Evolutionary conservation across 768 basidiomycete species (phyloP).

Genomic region (Megacollybia marginata): DNA sequence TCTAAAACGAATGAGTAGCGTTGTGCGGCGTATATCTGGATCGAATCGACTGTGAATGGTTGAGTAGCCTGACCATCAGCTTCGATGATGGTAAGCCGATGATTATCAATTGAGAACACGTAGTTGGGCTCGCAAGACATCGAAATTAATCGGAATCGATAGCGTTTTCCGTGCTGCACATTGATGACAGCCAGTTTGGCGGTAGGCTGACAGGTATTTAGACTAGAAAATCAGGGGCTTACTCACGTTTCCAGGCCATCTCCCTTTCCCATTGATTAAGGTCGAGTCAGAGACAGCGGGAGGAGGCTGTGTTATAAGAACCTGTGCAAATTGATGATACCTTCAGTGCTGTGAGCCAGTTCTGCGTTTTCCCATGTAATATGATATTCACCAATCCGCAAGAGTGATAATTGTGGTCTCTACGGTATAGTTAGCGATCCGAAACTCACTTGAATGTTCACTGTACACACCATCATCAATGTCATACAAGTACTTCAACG

Average conservation of each 20-base stretch:
- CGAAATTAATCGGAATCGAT: slow-evolving; percentile 47
- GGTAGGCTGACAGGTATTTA: slow-evolving; percentile 1
- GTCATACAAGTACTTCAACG: slow-evolving; percentile 20
- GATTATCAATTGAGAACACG: slow-evolving; percentile 36
- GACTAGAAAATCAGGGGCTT: neutral
- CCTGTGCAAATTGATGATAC: slow-evolving; percentile 26
- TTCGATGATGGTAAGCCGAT: slow-evolving; percentile 33
- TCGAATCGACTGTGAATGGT: slow-evolving; percentile 28
- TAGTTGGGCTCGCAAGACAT: slow-evolving; percentile 43
- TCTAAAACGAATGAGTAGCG: slow-evolving; percentile 28
- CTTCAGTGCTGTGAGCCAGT: slow-evolving; percentile 10
- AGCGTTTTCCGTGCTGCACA: slow-evolving; percentile 32
- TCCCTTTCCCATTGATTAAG: slow-evolving; percentile 47
- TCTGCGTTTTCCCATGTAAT: neutral
- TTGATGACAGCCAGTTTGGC: slow-evolving; percentile 35
- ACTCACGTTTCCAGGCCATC: slow-evolving; percentile 12
- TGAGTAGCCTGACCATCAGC: slow-evolving; percentile 25
- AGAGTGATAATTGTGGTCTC: slow-evolving; percentile 40
- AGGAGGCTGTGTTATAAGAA: slow-evolving; percentile 9
- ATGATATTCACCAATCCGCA: slow-evolving; percentile 35
- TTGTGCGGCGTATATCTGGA: slow-evolving; percentile 32
- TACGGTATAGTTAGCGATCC: slow-evolving; percentile 3
- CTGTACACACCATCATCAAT: slow-evolving; percentile 22
- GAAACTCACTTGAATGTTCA: slow-evolving; percentile 2
- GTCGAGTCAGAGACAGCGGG: slow-evolving; percentile 27